Conservation (phyloP, 108 stramenopile species). For the Ochromonas danica region DNA sequence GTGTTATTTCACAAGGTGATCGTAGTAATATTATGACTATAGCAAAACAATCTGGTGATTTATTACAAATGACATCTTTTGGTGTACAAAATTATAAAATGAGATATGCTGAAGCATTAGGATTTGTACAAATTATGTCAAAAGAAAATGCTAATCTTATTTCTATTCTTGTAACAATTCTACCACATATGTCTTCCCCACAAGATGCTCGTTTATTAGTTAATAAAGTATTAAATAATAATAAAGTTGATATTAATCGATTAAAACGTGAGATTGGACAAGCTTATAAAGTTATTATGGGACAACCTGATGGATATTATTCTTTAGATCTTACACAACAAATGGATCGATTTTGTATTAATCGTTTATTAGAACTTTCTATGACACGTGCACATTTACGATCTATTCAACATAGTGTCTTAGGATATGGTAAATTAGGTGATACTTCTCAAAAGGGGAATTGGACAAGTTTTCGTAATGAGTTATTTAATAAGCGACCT, state of each 20-base stretch:
- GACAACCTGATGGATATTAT: slow-evolving; percentile 9
- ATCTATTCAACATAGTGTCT: neutral
- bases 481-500: neutral
- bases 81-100: slow-evolving; percentile 5
- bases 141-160: neutral
- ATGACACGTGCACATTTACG: slow-evolving; percentile 10
- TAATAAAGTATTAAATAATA: neutral
- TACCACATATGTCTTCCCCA: slow-evolving; percentile 19
- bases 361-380: neutral
- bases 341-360: slow-evolving; percentile 11
- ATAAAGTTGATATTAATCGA: neutral
- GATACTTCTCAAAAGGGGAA: slow-evolving; percentile 26
- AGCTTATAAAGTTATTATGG: slow-evolving; percentile 6
- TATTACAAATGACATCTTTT: slow-evolving; percentile 4
- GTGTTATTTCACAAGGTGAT: neutral
- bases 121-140: neutral
- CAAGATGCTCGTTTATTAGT: neutral
- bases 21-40: slow-evolving; percentile 8
- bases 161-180: neutral
- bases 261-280: slow-evolving; percentile 18
- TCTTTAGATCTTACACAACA: neutral
- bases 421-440: slow-evolving; percentile 10
- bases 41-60: slow-evolving; percentile 18
- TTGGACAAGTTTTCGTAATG: slow-evolving; percentile 21
- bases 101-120: neutral